Evolutionary conservation across 2,329 filamentous ascomycete genomes (phyloP), one percentile per base, ranked within the genome.

Genomic region (Fusarium aywerte): DNA sequence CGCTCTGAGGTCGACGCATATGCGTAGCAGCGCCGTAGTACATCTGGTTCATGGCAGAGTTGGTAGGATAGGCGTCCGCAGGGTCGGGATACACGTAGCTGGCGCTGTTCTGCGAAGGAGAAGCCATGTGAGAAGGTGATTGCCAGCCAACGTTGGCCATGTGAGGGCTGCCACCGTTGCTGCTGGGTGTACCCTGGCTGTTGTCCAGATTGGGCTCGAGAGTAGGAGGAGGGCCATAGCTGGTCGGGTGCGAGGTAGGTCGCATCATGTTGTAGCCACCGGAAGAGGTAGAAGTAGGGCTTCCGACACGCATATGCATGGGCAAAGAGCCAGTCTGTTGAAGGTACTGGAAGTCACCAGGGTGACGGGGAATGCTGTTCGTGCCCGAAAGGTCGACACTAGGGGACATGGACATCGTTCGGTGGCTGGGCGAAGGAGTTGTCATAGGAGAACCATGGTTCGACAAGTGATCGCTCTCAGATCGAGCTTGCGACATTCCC

Each of bases 121-220:
- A 88, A 31, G 86, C 85, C 67, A 88, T 87, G 69, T 94, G 91
- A 3, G 89, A 88, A 5, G 93, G 93, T 6, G 93, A 96, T 69
- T 93, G 91, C 94, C 95, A 97, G 54, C 92, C 91, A 65, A 92
- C 85, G 62, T 85, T 89, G 64, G 82, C 80, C 88, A 97, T 92
- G 78, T 97, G 94, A 49, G 95, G 94, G 77, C 93, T 97, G 52
- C 92, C 91, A 57, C 83, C 88, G n/a, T 87, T 90, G 75, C 92
- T 97, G 55, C 85, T 85, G 48, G 82, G 78, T 3, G 86, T 88
- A 4, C 87, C 83, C 71, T 91, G 89, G 67, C 90, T 89, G 60
- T 92, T 90, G 76, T 95, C 92, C 64, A 92, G 86, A 77, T 88
- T 94, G 25, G 94, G 93, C 80, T 97, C 95, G 50, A 97, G 84